Evolutionary conservation across 1,139 yeast species (phyloP), one percentile per base, ranked within the genome.

Genomic region (Wickerhamomyces sp.): DNA sequence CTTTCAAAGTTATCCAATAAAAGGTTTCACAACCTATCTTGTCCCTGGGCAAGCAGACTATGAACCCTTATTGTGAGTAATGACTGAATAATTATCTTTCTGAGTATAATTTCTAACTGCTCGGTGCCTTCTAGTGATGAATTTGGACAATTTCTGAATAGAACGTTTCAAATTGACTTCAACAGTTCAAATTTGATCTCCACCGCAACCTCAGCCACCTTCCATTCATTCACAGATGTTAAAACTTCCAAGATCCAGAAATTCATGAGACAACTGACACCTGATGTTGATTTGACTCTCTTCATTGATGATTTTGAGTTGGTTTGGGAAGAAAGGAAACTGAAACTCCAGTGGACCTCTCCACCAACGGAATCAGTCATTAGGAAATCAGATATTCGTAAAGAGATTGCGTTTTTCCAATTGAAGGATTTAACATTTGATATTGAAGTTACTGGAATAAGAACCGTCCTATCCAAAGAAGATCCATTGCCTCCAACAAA

Each of bases 331-430:
- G 44, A 44, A 5, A 11, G 36, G 11, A 9, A 42, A 15, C 42
- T 57, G n/a, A 31, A 33, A 6, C 33, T 55, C 2, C 49, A 52
- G 29, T 54, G 57, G 58, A 43, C 46, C 2, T 48, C 58, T 2
- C 45, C 48, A 6, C 61, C 59, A 2, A 43, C 45, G 39, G 56
- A 50, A 14, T 41, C 52, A 3, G 36, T 34, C 10, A 47, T 56
- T 11, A 36, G 39, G 5, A 39, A 39, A 40, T 13, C 42, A 4
- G 26, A 30, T 1, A 42, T 57, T 7, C 40, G 48, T 6, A 58
- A 56, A 39, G 61, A 58, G 39, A 39, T 58, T 15, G 61, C 58
- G 0, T 40, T 58, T 2, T 44, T 58, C 38, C 50, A 55, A 46
- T 31, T 53, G 2, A 45, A 43, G 15, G 44, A 42, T 9, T 41